Conservation (phyloP, 2,329 filamentous ascomycete genomes). For the Talaromyces islandicus region DNA sequence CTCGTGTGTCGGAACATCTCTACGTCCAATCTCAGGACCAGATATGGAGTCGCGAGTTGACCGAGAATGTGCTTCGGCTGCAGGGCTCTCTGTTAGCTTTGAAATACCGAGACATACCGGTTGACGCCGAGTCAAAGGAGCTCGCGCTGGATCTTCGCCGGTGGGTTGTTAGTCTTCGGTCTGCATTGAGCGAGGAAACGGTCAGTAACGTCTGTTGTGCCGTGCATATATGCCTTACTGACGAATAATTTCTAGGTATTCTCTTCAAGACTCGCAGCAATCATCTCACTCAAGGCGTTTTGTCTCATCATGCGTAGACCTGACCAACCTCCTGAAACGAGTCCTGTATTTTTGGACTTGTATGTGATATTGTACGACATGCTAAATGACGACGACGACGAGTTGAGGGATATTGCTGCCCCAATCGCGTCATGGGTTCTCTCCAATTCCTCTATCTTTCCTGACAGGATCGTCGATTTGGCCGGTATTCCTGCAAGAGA, state of each 20-base stretch:
- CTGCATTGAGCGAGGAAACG: constrained; percentile 36
- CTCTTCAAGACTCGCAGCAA: constrained; percentile 33
- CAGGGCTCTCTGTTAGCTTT: constrained; percentile 32
- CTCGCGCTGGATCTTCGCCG: constrained; percentile 21
- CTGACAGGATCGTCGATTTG: constrained; percentile 25
- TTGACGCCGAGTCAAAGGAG: constrained; percentile 10
- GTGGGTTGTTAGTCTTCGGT: constrained; percentile 31
- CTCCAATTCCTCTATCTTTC: constrained; percentile 26
- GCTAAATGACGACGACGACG: constrained; percentile 86
- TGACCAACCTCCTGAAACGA: constrained; percentile 16
- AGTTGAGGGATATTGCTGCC: constrained; percentile 64
- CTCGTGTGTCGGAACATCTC: constrained; percentile 20
- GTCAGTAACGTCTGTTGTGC: constrained; percentile 19
- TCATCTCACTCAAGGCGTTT: constrained; percentile 29
- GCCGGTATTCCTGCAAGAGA: constrained; percentile 47
- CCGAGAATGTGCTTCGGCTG: constrained; percentile 30
- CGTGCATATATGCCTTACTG: background rate
- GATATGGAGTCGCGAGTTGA: constrained; percentile 30
- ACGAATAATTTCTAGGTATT: constrained; percentile 28
- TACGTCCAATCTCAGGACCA: constrained; percentile 17
- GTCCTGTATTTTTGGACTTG: constrained; percentile 44
- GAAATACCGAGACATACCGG: constrained; percentile 12
- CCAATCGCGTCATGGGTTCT: constrained; percentile 31
- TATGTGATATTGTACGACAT: constrained; percentile 67
- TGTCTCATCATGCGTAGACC: constrained; percentile 37